Base-by-base conservation (phyloP, 257 asterid species). In the Primulina eburnea region DNA sequence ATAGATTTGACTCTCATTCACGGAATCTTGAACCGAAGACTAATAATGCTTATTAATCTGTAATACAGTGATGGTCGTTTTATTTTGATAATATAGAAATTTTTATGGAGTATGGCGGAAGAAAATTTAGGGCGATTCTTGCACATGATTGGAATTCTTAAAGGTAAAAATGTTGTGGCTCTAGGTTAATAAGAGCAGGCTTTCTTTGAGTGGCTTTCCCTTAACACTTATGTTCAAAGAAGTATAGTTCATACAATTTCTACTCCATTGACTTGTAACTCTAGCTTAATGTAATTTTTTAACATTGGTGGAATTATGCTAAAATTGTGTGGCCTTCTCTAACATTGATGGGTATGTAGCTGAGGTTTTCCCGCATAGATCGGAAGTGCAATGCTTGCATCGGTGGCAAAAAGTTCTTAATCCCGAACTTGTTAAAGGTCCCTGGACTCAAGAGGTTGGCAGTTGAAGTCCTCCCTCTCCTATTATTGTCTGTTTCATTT, bases 361-460 rank as follows among this genome's bases (percentile, higher is more conserved):
- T 73, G 97, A 94, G 75, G 88, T 81, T 82, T 91, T 94, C 73
- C 96, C 99, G 14, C 96, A 89, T 82, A 86, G 99, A 89, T 89
- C 99, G 73, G 99, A 94, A 83, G 99, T 94, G 72, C 99, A 94
- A 83, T 94, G 99, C 82, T 83, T 94, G 82, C 99, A 94, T 71
- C 86, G 99, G 76, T 94, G 99, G 99, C 99, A 94, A 75, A 94
- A 94, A 85, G 99, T 94, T 85, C 82, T 94, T 77, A 91, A 94
- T 81, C 99, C 99, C 56, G 97, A 91, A 61, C 99, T 94, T 79
- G 92, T 94, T 71, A 94, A 94, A 83, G 99, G 99, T 70, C 99
- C 99, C 59, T 94, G 99, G 99, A 89, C 96, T 61, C 89, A 73
- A 65, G 97, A 89, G 97, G 99, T 91, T 47, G 52, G 79, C 61